Evolutionary conservation across 306 rosid genomes (phyloP).

Genomic region (Malus fusca): DNA sequence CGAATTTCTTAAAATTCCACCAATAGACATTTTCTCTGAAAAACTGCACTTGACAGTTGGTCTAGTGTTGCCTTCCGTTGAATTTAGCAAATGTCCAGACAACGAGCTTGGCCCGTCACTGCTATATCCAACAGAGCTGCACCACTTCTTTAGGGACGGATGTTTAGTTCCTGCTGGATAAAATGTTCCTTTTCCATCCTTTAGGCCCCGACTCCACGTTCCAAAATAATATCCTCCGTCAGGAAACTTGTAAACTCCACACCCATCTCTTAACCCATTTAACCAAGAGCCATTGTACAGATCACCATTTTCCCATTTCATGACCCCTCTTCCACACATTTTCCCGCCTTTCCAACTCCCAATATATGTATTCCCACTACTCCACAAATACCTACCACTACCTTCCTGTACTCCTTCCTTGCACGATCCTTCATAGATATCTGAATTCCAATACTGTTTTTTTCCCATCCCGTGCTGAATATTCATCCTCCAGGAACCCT

Average conservation of each 20-base stretch:
- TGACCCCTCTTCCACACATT: conserved; percentile 85
- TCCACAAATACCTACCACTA: conserved; percentile 70
- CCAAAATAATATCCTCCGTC: conserved; percentile 84
- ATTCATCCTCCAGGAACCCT: conserved; percentile 84
- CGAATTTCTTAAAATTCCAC: conserved; percentile 35
- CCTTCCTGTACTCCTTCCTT: conserved; percentile 90
- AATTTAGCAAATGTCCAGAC: conserved; percentile 23
- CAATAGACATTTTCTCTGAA: conserved; percentile 39
- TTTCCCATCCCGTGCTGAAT: conserved; percentile 71
- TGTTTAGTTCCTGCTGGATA: conserved; percentile 72
- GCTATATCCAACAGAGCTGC: conserved; percentile 30
- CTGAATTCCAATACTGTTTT: conserved; percentile 60
- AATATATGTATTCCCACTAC: conserved; percentile 48
- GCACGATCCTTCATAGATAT: conserved; percentile 83
- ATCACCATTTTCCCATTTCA: conserved; percentile 87
- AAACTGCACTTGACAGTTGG: conserved; percentile 47
- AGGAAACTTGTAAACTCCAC: conserved; percentile 64
- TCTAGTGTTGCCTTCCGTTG: conserved; percentile 21
- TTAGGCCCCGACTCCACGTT: conserved; percentile 74
- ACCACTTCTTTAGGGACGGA: conserved; percentile 54
- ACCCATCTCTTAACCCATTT: conserved; percentile 73
- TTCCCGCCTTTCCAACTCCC: conserved; percentile 82
- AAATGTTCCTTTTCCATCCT: conserved; percentile 90
- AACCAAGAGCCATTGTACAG: conserved; percentile 68
- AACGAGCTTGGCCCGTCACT: conserved; percentile 9